Percentiles rank a stretch among this genome's conserved stretches.
These are phyloP conservation scores for Podaxis pistillaris DNA, from an alignment of 768 basidiomycete species.

Conservation along the genomic window DNA sequence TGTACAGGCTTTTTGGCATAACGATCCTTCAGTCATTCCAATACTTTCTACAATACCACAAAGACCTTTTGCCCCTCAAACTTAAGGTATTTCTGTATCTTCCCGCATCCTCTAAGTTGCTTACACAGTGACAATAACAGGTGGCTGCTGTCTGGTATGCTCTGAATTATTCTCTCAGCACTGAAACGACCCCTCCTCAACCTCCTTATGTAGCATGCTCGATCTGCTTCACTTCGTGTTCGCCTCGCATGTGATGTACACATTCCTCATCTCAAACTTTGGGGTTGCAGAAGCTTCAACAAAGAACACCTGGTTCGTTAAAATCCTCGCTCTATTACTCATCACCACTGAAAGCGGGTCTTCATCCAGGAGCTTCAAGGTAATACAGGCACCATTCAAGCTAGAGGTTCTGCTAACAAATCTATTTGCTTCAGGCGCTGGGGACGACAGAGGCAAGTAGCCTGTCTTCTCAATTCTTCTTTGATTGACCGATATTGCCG, in stretches of 20 bases:
- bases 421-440: background rate
- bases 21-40: slow-evolving; percentile 10
- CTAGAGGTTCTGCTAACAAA: background rate
- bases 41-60: background rate
- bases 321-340: background rate
- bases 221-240: slow-evolving; percentile 9
- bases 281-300: background rate
- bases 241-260: slow-evolving; percentile 6
- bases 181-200: background rate
- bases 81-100: slow-evolving; percentile 1
- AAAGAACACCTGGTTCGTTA: slow-evolving; percentile 5
- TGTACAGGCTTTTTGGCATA: slow-evolving; percentile 2
- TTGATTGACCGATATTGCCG: background rate
- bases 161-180: background rate
- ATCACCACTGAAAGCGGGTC: background rate
- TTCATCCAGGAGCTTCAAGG: slow-evolving; percentile 10
- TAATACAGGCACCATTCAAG: background rate
- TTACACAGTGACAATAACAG: background rate
- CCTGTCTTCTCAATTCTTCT: background rate
- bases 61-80: background rate
- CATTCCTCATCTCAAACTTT: slow-evolving; percentile 11
- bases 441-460: slow-evolving; percentile 6
- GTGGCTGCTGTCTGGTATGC: slow-evolving; percentile 1
- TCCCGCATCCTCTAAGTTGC: background rate
- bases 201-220: background rate